Evolutionary conservation across 345 rosid species (phyloP).

Genomic region (Moringa oleifera): DNA sequence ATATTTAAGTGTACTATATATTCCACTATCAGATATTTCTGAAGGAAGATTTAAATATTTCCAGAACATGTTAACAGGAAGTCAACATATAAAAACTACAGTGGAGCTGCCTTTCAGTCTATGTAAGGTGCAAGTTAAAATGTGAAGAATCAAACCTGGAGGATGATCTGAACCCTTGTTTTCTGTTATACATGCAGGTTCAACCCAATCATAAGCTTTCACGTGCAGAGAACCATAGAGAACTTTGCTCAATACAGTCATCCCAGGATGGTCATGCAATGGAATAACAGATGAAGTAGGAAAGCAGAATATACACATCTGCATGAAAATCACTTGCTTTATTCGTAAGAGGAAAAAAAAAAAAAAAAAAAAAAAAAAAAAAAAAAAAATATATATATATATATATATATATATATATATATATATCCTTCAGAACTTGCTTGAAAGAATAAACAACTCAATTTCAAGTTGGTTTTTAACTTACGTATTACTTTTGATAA

Average conservation of each 20-base stretch:
- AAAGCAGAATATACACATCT: slow-evolving; percentile 96
- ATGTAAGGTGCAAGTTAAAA: neutral
- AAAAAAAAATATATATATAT: too few relatives aligned
- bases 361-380: too few relatives aligned
- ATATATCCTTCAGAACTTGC: too few relatives aligned
- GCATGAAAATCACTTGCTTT: slow-evolving; percentile 23
- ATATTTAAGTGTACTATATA: neutral
- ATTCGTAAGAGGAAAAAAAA: neutral
- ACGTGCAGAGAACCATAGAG: slow-evolving; percentile 93
- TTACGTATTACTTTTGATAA: too few relatives aligned
- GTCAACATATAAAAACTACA: neutral
- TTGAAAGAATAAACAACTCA: slow-evolving; percentile 3
- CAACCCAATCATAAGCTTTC: slow-evolving; percentile 94
- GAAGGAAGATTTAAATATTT: too few relatives aligned
- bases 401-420: too few relatives aligned
- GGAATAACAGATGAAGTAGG: slow-evolving; percentile 95
- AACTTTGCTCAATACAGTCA: slow-evolving; percentile 90
- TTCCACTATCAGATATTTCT: neutral
- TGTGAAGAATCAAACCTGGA: slow-evolving; percentile 31
- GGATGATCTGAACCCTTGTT: slow-evolving; percentile 35
- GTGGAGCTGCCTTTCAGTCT: neutral
- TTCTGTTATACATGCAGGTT: slow-evolving; percentile 57
- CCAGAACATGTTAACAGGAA: neutral
- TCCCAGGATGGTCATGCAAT: slow-evolving; percentile 92
- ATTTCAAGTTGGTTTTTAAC: neutral